A percentile compares a stretch with the other conserved stretches of the same genome.
phyloP scores from a whole-genome alignment of 495 filamentous ascomycete genomes.

The Penicillium subrubescens region DNA sequence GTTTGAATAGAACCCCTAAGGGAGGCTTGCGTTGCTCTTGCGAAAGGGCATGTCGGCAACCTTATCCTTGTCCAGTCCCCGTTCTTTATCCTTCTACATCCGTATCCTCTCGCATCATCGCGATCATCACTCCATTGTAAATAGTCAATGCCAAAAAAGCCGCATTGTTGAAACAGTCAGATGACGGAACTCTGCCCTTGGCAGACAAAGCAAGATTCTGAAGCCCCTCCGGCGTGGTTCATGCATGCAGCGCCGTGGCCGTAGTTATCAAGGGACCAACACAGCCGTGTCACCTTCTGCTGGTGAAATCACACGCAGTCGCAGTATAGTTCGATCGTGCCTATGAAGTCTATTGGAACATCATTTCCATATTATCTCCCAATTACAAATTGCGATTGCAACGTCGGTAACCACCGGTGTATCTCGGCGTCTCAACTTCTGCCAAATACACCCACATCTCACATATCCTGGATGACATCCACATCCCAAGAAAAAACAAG shows the following conservation, averaged over 20 bases:
- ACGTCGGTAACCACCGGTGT: no score
- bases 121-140: neutral
- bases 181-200: neutral
- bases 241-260: constrained; percentile 2
- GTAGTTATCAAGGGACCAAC: neutral
- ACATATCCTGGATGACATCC: neutral
- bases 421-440: neutral
- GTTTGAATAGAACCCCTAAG: neutral
- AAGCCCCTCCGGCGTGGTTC: neutral
- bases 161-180: neutral
- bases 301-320: neutral
- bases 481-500: neutral
- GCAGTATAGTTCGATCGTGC: neutral
- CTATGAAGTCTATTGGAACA: neutral
- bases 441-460: neutral
- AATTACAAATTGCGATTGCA: neutral
- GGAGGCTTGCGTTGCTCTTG: neutral
- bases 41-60: neutral
- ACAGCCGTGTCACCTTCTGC: neutral
- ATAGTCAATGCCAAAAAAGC: neutral
- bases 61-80: neutral
- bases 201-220: neutral
- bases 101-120: neutral
- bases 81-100: neutral
- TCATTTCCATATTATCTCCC: neutral